Percentiles rank a stretch among this genome's conserved stretches.
Conservation (phyloP, 2,329 filamentous ascomycete genomes). For the Venturia asperata region DNA sequence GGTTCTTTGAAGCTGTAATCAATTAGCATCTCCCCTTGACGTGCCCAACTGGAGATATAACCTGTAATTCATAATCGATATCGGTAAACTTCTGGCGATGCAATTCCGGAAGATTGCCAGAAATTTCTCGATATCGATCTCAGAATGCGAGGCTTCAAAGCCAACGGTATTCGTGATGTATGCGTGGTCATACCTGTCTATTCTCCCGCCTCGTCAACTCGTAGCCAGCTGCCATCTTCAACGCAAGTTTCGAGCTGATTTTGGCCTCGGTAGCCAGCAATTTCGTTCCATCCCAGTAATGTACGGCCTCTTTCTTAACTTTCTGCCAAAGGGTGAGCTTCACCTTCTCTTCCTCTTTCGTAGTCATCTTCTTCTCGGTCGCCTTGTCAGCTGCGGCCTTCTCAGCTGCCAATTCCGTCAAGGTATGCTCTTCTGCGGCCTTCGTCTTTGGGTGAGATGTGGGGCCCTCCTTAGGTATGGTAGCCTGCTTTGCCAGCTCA, state of each 20-base stretch:
- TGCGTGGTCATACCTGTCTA: slow-evolving; percentile 54
- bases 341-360: slow-evolving; percentile 65
- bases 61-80: background rate
- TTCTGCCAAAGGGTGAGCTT: slow-evolving; percentile 86
- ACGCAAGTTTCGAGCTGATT: slow-evolving; percentile 82
- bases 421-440: slow-evolving; percentile 41
- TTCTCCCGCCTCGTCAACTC: slow-evolving; percentile 91
- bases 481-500: slow-evolving; percentile 23
- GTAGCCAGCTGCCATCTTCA: slow-evolving; percentile 98
- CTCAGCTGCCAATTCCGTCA: slow-evolving; percentile 56
- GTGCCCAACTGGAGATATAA: background rate
- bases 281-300: slow-evolving; percentile 99
- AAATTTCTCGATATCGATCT: background rate
- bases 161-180: no score
- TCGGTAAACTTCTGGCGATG: background rate
- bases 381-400: slow-evolving; percentile 46
- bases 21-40: background rate
- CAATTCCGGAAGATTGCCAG: slow-evolving; percentile 18
- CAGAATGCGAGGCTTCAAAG: no score
- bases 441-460: slow-evolving; percentile 42
- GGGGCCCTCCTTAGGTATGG: slow-evolving; percentile 33
- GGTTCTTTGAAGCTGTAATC: slow-evolving; percentile 65
- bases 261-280: slow-evolving; percentile 83
- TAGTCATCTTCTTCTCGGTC: slow-evolving; percentile 49
- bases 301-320: slow-evolving; percentile 85